Evolutionary conservation across 1,139 yeast species (phyloP).

Genomic region (Diutina sp.): DNA sequence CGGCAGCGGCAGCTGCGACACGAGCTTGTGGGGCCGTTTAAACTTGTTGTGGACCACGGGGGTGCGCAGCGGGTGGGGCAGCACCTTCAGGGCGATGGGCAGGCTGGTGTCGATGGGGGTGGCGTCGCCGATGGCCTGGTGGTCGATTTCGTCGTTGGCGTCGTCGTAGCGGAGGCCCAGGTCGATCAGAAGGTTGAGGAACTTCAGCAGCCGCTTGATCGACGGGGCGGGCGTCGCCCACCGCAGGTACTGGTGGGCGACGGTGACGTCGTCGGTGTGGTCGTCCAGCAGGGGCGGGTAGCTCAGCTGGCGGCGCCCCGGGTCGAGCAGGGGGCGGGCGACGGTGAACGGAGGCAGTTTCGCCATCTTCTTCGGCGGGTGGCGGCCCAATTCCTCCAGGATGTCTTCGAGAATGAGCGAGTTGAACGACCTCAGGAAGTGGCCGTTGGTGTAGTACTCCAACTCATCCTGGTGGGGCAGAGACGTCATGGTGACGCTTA

Average conservation of each 20-base stretch:
- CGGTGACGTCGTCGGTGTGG: background rate
- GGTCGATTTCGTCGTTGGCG: constrained; percentile 5
- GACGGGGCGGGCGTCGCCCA: background rate
- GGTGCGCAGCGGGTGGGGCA: constrained; percentile 8
- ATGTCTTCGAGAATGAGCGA: constrained; percentile 1
- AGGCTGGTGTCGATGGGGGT: constrained; percentile 8
- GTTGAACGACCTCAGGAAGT: background rate
- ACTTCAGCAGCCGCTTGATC: background rate
- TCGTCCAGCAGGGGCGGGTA: background rate
- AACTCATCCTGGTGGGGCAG: constrained; percentile 1
- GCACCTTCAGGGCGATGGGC: constrained; percentile 3
- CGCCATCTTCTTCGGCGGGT: background rate
- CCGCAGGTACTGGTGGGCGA: background rate
- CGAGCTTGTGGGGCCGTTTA: constrained; percentile 34
- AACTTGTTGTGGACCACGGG: constrained; percentile 18
- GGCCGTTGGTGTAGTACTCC: constrained; percentile 2
- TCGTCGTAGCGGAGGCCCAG: constrained; percentile 5
- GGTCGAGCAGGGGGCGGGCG: background rate
- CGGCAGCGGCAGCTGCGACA: constrained; percentile 35
- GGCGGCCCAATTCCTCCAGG: background rate
- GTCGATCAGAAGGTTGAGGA: background rate
- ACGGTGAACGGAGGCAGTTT: background rate
- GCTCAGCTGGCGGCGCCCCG: background rate
- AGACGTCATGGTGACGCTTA: background rate
- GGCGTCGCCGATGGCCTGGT: constrained; percentile 13